Percentiles rank a stretch among this genome's conserved stretches.
These are phyloP conservation scores for Kwoniella dendrophila DNA, from an alignment of 768 basidiomycete genomes.

Conservation along the genomic window DNA sequence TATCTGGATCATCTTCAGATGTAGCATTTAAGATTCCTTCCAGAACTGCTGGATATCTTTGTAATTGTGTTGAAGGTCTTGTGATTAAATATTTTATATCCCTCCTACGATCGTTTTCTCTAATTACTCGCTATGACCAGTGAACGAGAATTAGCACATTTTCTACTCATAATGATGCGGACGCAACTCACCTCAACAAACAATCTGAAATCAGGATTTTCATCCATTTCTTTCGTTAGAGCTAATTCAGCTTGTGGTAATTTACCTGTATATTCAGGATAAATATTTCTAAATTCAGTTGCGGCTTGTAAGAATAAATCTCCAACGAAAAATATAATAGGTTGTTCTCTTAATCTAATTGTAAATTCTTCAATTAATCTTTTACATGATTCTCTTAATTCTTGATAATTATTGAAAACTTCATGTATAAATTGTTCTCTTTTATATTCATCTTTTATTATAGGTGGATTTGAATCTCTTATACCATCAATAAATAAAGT, in stretches of 20 bases:
- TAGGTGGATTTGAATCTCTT: conserved; percentile 70
- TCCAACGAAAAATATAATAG: conserved; percentile 80
- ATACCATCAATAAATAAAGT: conserved; percentile 80
- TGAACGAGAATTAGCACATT: background rate
- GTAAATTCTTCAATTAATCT: conserved; percentile 82
- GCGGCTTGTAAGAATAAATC: conserved; percentile 87
- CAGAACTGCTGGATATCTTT: conserved; percentile 79
- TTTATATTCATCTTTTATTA: conserved; percentile 64
- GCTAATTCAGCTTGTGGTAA: conserved; percentile 82
- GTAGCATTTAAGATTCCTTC: conserved; percentile 87
- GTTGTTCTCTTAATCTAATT: conserved; percentile 84
- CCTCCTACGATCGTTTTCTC: conserved; percentile 64
- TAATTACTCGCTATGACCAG: conserved; percentile 59
- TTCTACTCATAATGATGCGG: background rate
- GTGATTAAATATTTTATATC: conserved; percentile 79
- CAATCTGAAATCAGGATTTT: conserved; percentile 75
- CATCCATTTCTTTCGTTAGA: conserved; percentile 81
- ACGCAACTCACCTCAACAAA: conserved; percentile 69
- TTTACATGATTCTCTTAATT: conserved; percentile 83
- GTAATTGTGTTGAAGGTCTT: conserved; percentile 76
- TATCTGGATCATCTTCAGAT: conserved; percentile 74
- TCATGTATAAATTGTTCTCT: conserved; percentile 93
- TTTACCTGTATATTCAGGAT: conserved; percentile 72
- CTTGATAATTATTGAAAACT: conserved; percentile 88
- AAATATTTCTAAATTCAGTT: conserved; percentile 80